Conservation (phyloP, 495 filamentous ascomycete genomes). For the Penicillium cataractarum region DNA sequence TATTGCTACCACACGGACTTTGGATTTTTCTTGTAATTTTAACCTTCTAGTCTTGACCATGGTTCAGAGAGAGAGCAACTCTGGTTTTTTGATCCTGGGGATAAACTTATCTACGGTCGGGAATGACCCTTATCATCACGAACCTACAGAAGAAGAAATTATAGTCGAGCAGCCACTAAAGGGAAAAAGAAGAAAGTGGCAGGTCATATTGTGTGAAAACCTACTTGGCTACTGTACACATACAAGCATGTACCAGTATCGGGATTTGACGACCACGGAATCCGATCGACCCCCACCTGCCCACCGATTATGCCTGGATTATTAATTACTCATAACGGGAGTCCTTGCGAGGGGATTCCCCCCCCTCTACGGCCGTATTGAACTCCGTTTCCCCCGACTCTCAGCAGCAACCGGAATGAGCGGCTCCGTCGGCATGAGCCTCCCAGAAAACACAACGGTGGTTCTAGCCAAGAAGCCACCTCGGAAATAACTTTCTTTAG, state of each 20-base stretch:
- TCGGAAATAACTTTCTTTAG: slow-evolving; percentile 14
- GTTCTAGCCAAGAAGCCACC: slow-evolving; percentile 18
- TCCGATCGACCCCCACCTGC: slow-evolving; percentile 9
- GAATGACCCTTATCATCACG: not conserved
- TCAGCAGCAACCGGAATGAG: slow-evolving; percentile 4
- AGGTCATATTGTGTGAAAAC: slow-evolving; percentile 5
- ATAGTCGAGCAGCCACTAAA: slow-evolving; percentile 2
- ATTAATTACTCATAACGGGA: slow-evolving; percentile 13
- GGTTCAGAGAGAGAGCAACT: slow-evolving; percentile 15
- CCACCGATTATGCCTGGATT: slow-evolving; percentile 9
- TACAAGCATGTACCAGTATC: slow-evolving; percentile 7
- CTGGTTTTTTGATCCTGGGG: not conserved
- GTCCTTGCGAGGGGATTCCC: not conserved
- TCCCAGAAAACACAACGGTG: slow-evolving; percentile 16
- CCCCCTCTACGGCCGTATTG: not conserved
- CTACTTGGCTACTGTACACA: slow-evolving; percentile 11
- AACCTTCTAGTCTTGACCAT: slow-evolving; percentile 7
- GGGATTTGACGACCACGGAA: slow-evolving; percentile 23
- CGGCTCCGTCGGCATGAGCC: slow-evolving; percentile 25
- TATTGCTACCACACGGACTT: slow-evolving; percentile 9
- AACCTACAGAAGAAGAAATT: slow-evolving; percentile 1
- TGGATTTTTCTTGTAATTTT: slow-evolving; percentile 5
- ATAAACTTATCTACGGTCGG: not conserved
- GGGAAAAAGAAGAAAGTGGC: not conserved
- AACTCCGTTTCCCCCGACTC: not conserved